Evolutionary conservation across 2,329 filamentous ascomycete species (phyloP).

Genomic region (Cytospora chrysosperma): DNA sequence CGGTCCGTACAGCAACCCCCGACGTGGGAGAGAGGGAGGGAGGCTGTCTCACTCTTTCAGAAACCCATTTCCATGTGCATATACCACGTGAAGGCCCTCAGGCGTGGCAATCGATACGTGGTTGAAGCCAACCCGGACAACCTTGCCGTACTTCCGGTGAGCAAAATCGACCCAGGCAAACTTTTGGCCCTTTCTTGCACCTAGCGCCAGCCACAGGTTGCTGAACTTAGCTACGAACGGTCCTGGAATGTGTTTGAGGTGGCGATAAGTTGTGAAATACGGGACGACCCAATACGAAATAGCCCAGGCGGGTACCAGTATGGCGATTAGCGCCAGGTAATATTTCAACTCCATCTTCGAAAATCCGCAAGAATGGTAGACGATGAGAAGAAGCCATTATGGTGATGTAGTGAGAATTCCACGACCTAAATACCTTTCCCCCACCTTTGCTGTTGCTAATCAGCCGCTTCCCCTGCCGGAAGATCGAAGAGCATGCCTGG

Average conservation of each 20-base stretch:
- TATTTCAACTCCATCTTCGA: not conserved
- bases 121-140: slow-evolving; percentile 80
- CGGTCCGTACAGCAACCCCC: not conserved
- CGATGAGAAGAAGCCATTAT: not conserved
- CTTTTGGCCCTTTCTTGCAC: slow-evolving; percentile 63
- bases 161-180: slow-evolving; percentile 65
- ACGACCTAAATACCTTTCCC: not conserved
- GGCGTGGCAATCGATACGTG: slow-evolving; percentile 81
- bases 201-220: slow-evolving; percentile 75
- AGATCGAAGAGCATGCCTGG: not conserved
- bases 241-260: slow-evolving; percentile 55
- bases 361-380: not conserved
- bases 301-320: slow-evolving; percentile 12
- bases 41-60: slow-evolving; percentile 58
- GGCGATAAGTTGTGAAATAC: slow-evolving; percentile 54
- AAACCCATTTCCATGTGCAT: slow-evolving; percentile 77
- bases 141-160: slow-evolving; percentile 73
- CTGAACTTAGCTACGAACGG: slow-evolving; percentile 65
- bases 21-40: not conserved
- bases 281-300: slow-evolving; percentile 56
- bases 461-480: not conserved
- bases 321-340: not conserved
- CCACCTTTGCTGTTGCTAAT: not conserved
- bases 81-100: slow-evolving; percentile 69
- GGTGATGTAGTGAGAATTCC: not conserved